Conservation (phyloP, 257 asterid genomes). For the Thymus mandschuricus region DNA sequence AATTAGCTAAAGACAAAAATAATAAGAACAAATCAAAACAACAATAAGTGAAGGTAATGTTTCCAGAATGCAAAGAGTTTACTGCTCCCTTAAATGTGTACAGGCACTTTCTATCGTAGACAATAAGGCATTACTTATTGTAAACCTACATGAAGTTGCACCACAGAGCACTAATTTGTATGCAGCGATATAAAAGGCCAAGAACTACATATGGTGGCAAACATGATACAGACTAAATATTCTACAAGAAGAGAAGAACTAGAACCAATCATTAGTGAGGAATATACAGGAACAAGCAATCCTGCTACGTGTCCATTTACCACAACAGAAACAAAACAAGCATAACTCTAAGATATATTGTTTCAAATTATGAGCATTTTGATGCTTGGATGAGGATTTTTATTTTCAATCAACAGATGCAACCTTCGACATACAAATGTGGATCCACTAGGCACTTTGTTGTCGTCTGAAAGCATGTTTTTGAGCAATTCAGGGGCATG, state of each 20-base stretch:
- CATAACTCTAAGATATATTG: not conserved
- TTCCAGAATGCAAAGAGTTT: not conserved
- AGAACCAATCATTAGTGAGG: not conserved
- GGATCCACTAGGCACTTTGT: slow-evolving; percentile 10
- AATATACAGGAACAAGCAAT: not conserved
- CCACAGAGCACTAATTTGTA: not conserved
- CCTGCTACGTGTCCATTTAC: not conserved
- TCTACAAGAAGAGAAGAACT: no score
- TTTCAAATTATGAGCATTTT: not conserved
- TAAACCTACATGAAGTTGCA: not conserved
- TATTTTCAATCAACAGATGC: slow-evolving; percentile 2
- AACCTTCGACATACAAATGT: not conserved
- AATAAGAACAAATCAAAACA: not conserved
- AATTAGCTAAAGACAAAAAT: not conserved
- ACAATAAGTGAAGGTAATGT: not conserved
- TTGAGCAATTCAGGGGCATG: not conserved
- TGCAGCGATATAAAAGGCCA: not conserved
- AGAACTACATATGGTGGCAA: not conserved
- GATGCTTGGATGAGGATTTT: not conserved
- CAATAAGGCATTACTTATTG: not conserved
- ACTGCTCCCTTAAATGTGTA: not conserved
- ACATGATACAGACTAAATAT: not conserved
- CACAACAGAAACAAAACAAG: not conserved
- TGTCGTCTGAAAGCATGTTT: not conserved
- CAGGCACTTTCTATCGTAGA: not conserved